phyloP scores from a whole-genome alignment of 257 asterid species.

The Nyctanthes arbortristis region DNA sequence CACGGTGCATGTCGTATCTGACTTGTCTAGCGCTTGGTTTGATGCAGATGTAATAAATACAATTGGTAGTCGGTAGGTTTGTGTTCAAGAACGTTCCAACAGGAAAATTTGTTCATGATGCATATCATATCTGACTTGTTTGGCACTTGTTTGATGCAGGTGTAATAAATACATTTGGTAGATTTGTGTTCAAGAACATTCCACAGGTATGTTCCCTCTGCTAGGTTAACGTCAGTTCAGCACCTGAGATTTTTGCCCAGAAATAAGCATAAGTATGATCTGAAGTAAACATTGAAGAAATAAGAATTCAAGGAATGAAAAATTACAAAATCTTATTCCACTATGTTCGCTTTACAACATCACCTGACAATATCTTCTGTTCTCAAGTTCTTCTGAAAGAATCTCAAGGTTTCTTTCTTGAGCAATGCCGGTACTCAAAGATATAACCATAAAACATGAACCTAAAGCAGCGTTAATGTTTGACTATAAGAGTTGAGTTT shows the following conservation, averaged over 20 bases:
- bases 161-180: slow-evolving; percentile 39
- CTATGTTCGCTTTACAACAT: too few species aligned
- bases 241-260: too few species aligned
- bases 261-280: too few species aligned
- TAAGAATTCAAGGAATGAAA: too few species aligned
- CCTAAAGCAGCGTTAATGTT: neutral
- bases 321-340: too few species aligned
- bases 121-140: neutral
- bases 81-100: slow-evolving; percentile 54
- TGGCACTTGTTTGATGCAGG: slow-evolving; percentile 37
- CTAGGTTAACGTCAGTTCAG: neutral
- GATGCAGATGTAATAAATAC: slow-evolving; percentile 46
- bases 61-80: slow-evolving; percentile 43
- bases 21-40: neutral
- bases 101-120: neutral
- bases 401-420: too few species aligned
- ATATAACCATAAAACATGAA: neutral
- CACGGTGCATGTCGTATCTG: neutral
- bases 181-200: slow-evolving; percentile 49
- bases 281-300: too few species aligned
- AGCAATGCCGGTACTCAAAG: neutral
- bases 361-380: too few species aligned
- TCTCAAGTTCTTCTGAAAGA: neutral
- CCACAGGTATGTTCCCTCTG: slow-evolving; percentile 46
- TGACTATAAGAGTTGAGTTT: neutral